A percentile compares a stretch with the other conserved stretches of the same genome.
Conservation (phyloP, 1,139 yeast genomes). For the Schizosaccharomyces versatilis region DNA sequence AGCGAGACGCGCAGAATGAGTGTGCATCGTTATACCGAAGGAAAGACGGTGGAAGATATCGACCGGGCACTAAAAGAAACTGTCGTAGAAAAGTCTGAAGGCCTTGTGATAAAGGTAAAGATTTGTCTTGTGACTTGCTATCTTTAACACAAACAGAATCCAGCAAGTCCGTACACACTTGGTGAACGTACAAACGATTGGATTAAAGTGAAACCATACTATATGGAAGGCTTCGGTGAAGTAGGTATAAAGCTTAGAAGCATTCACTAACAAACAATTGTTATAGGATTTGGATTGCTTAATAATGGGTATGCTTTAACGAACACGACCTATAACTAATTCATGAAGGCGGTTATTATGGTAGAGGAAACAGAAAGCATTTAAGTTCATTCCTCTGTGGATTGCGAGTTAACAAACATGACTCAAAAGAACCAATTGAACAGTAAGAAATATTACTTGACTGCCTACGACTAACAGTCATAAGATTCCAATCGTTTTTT, state of each 20-base stretch:
- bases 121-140: not conserved
- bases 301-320: not conserved
- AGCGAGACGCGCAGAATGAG: conserved; percentile 35
- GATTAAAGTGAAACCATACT: conserved; percentile 83
- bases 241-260: not conserved
- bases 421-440: conserved; percentile 4
- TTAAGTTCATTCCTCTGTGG: conserved; percentile 55
- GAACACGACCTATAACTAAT: conserved; percentile 21
- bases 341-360: conserved; percentile 57
- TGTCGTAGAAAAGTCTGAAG: conserved; percentile 51
- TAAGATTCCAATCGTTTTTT: conserved; percentile 39
- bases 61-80: conserved; percentile 35
- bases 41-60: conserved; percentile 30
- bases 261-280: not conserved
- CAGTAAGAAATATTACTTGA: not conserved
- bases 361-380: conserved; percentile 28
- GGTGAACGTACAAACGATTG: conserved; percentile 42
- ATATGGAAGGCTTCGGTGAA: conserved; percentile 66
- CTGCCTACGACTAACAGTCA: not conserved
- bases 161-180: conserved; percentile 34
- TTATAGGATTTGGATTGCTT: conserved; percentile 34
- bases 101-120: conserved; percentile 43
- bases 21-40: conserved; percentile 22
- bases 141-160: conserved; percentile 16
- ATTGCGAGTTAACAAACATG: conserved; percentile 24